A percentile compares a stretch with the other conserved stretches of the same genome.
These are phyloP conservation scores for Eucalyptus marginata DNA, from an alignment of 345 rosid genomes.

Conservation along the genomic window DNA sequence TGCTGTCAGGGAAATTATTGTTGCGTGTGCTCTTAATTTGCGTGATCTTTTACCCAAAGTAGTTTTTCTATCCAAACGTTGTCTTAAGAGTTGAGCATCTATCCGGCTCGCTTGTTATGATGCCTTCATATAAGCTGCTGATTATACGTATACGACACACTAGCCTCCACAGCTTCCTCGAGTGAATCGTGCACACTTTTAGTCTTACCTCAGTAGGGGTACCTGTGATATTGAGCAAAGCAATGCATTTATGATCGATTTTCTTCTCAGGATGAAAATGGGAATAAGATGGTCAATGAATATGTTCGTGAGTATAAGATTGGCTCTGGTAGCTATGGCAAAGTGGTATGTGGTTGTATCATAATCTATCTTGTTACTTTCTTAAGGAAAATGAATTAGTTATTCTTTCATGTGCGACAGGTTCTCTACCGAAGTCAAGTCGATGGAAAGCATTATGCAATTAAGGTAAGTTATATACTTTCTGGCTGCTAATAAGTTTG, in stretches of 20 bases:
- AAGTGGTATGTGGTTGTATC: slow-evolving; percentile 67
- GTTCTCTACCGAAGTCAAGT: slow-evolving; percentile 68
- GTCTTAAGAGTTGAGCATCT: neutral
- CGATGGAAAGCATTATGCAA: slow-evolving; percentile 81
- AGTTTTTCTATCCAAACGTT: neutral
- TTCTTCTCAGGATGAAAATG: slow-evolving; percentile 72
- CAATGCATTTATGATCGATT: neutral
- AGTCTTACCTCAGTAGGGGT: neutral
- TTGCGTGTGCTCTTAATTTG: neutral
- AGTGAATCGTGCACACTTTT: neutral
- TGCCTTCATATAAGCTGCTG: neutral
- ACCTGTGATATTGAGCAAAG: neutral
- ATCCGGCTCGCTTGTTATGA: neutral
- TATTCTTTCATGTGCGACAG: slow-evolving; percentile 25
- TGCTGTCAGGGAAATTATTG: neutral
- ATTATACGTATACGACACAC: neutral
- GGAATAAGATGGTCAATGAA: slow-evolving; percentile 81
- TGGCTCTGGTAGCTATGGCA: slow-evolving; percentile 98
- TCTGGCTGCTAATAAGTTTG: neutral
- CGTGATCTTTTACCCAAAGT: neutral
- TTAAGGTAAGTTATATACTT: slow-evolving; percentile 53
- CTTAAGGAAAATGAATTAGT: neutral
- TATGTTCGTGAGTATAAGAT: slow-evolving; percentile 73
- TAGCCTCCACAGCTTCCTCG: neutral
- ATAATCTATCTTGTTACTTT: neutral